Base-by-base conservation (phyloP, 2,329 filamentous ascomycete species). In the Trichoderma oligosporum region DNA sequence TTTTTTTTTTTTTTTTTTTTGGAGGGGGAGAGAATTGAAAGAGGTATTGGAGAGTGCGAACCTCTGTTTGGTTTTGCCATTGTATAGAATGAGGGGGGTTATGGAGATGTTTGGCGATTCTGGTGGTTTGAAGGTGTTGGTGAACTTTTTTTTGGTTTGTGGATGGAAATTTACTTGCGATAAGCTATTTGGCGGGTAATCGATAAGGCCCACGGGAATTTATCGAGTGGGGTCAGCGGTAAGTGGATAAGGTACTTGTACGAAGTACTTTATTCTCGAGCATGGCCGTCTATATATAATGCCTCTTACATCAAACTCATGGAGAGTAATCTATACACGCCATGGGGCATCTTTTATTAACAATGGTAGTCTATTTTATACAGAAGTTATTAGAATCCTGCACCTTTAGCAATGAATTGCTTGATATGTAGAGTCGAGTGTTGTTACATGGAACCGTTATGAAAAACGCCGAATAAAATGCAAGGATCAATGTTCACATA, bases 131-230 rank as follows among this genome's bases (percentile, higher is more conserved):
- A 36, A 4, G 45, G 22, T 41, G 29, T 18, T 42, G 36, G 42
- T 38, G 31, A n/a, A 46, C 33, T 48, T 48, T 45, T 48, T 45
- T 56, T 45, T 41, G 4, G 9, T 45, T 16, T 57, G 56, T 35
- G 27, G 27, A 36, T 53, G 48, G 56, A 58, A 58, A 58, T 53
- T 58, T 58, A 38, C 35, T 29, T 29, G 44, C 20, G n/a, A n/a
- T n/a, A n/a, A n/a, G n/a, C n/a, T n/a, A 14, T 14, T 39, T 39
- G 53, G 44, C 31, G 46, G 27, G 39, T 6, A 31, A 41, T 46
- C 33, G 48, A 46, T 48, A 58, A 42, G 38, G 33, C 42, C 11
- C 4, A 22, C 25, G 52, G 41, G n/a, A 45, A 55, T 29, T 25
- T 20, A 38, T 42, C 24, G 18, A 18, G 27, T 16, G 49, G 18